Base-by-base conservation (phyloP, 805 yeast species). In the Ogataea saltuana region DNA sequence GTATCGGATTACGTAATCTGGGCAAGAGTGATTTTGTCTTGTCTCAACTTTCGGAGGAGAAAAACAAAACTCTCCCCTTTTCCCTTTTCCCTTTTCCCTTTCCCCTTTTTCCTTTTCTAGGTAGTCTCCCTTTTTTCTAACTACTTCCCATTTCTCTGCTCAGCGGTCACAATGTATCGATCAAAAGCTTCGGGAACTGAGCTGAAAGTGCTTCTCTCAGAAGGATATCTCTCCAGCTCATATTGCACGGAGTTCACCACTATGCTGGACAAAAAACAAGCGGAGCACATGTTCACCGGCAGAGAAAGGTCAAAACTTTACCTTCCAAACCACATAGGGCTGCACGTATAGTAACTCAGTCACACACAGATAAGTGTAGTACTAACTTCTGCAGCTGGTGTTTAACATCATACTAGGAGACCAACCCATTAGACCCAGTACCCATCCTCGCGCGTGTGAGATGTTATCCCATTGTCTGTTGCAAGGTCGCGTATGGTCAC, bases 361-460 rank as follows among this genome's bases (percentile, higher is more conserved):
- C n/a, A n/a, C 41, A 13, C 10, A 7, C 28, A 18, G 17, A 6
- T 12, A 18, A 11, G 26, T 33, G 27, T 36, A 7, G 4, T 15
- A 33, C 49, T 32, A 15, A 35, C 35, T 9, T 21, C 11, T 26
- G 12, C 29, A 45, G 49, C 12, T 51, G 11, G 28, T 32, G 6
- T 35, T 50, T 28, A 32, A 38, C 6, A 29, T 53, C 19, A 6
- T 16, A 10, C 36, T 53, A 4, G 46, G 45, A 5, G 50, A 41
- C 9, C 45, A 43, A 25, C n/a, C 11, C 9, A 19, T 53, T 18
- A 19, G 8, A 23, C 44, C 47, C 3, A 19, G 8, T 1, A 31
- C 25, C 2, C 51, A 53, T 20, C 54, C 56, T 8, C 15, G 37
- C 5, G 40, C 45, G 11, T 48, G 56, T 33, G 56, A 53, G 35